Evolutionary conservation across 192 early-diverging fungal species (phyloP).

Genomic region (Helicostylum pulchrum): DNA sequence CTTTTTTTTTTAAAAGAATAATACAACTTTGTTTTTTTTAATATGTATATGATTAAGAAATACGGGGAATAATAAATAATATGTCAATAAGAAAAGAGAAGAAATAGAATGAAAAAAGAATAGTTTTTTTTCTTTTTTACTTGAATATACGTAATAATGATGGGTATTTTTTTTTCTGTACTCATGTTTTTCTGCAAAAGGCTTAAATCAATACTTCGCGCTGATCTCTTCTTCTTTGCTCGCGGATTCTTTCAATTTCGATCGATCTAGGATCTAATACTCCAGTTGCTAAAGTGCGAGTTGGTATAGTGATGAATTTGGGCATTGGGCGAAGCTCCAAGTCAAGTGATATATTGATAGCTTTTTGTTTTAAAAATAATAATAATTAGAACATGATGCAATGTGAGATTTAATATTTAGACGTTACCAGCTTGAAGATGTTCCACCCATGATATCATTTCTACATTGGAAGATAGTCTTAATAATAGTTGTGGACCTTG

Average conservation of each 20-base stretch:
- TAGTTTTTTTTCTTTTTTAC: too few species aligned
- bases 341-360: constrained; percentile 44
- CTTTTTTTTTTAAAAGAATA: too few species aligned
- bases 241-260: constrained; percentile 17
- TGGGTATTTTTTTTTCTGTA: too few species aligned
- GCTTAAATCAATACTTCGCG: constrained; percentile 24
- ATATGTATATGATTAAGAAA: too few species aligned
- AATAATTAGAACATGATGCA: background rate
- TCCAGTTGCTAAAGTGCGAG: background rate
- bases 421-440: constrained; percentile 42
- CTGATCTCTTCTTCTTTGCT: constrained; percentile 26
- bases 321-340: constrained; percentile 49
- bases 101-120: background rate
- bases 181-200: background rate
- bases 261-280: constrained; percentile 5
- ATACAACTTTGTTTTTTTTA: too few species aligned
- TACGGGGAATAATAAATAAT: background rate
- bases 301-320: constrained; percentile 47
- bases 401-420: background rate
- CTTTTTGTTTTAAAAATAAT: constrained; percentile 8
- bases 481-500: constrained; percentile 41
- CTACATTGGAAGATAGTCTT: constrained; percentile 37
- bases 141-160: constrained; percentile 17
- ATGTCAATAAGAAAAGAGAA: background rate
- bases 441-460: constrained; percentile 49